Base-by-base conservation (phyloP, 2,329 filamentous ascomycete genomes). In the Cylindrodendrum hubeiense region DNA sequence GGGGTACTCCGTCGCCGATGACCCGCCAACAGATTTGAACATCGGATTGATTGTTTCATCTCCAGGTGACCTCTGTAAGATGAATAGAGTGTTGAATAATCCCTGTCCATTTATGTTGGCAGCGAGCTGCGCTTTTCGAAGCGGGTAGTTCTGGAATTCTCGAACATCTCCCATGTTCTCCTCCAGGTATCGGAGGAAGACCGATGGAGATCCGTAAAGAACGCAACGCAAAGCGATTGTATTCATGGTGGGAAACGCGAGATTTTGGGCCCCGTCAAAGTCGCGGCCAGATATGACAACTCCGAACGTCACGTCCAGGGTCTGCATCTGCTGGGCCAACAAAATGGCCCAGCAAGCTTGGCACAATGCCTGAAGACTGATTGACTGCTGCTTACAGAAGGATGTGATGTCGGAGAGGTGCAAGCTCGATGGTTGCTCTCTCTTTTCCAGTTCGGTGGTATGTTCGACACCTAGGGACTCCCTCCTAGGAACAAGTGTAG, bases 181-280 rank as follows among this genome's bases (percentile, higher is more conserved):
- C 74, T 97, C 94, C 68, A 94, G 85, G 73, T 95, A 92, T 13
- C 82, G 84, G 28, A 97, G 79, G 79, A 97, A 90, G 0, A 90
- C 85, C 0, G 77, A 68, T 0, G 87, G 80, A 0, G 85, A 89
- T 2, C 93, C 93, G 71, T 96, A 92, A 3, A 97, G 77, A 3
- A 95, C 84, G 2, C 87, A 87, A 12, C 94, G 86, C 8, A 97
- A 84, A 0, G 91, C 88, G 0, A 97, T 90, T 0, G 95, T 97
- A 74, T 97, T 98, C 93, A 98, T 97, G 0, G 92, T 93, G 0
- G 95, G 95, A 73, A 97, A 98, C 75, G 95, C 84, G 13, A 95
- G 79, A 26, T 87, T 78, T 46, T 92, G 87, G 0, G 89, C 87
- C 17, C 87, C 86, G 49, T 92, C 90, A 10, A 89, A 89, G 61